Base-by-base conservation (phyloP, 805 yeast genomes). In the Pichia insulana region DNA sequence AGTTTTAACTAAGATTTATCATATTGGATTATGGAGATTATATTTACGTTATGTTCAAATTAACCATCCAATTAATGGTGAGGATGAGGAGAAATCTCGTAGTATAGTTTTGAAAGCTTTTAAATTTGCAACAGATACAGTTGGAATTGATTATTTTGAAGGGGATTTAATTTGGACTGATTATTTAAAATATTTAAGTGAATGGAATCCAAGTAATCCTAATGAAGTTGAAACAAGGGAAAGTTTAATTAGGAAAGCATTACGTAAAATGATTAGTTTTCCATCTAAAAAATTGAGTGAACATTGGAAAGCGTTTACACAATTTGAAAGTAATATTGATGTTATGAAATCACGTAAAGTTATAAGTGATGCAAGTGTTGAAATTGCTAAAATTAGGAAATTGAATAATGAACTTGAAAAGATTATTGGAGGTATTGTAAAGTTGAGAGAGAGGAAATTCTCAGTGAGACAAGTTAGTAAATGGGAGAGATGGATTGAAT, bases 201-300 rank as follows among this genome's bases (percentile, higher is more conserved):
- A 74, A 28, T 84, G 92, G 90, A 78, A 77, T 38, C 89, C 95
- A 3, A 70, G 76, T 15, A 77, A 80, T 30, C 76, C 80, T 35
- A 86, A 90, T 83, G 97, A 90, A 56, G 81, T 77, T 49, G 88
- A 83, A 56, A 89, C 83, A 52, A 81, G 84, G 49, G 71, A 74
- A 54, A 96, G 86, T 54, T 67, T 80, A 54, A 74, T 83, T 37
- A 71, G 97, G 52, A 79, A 78, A 48, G 70, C 83, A 4, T 86
- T 81, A 59, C 76, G 82, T 50, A 74, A 74, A 45, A 77, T 83
- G 49, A 68, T 88, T 16, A 67, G 73, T n/a, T 70, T 78, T n/a
- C 98, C 98, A 4, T 69, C 85, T 22, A 72, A 73, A 39, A 76
- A 78, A 46, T 64, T 90, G 37, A 96, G 89, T 57, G 70, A 69